These are phyloP conservation scores for Quercus variabilis DNA, from an alignment of 306 rosid genomes.

Conservation along the genomic window DNA sequence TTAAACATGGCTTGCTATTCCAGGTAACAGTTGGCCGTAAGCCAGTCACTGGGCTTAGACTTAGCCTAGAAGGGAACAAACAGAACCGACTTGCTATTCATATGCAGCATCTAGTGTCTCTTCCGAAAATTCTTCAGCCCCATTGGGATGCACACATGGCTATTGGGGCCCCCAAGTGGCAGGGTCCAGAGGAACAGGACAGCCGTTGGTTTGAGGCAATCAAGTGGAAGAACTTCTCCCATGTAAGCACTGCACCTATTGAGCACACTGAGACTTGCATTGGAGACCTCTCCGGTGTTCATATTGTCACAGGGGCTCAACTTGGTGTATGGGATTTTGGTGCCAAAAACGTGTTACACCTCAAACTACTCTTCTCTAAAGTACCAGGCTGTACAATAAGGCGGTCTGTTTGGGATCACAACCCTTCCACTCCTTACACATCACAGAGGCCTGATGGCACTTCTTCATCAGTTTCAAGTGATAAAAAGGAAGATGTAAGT, in stretches of 20 bases:
- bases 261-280: slow-evolving; percentile 81
- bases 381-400: slow-evolving; percentile 97
- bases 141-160: slow-evolving; percentile 94
- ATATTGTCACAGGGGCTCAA: slow-evolving; percentile 95
- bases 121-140: slow-evolving; percentile 89
- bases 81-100: slow-evolving; percentile 86
- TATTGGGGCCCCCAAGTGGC: slow-evolving; percentile 98
- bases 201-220: slow-evolving; percentile 99
- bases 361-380: slow-evolving; percentile 89
- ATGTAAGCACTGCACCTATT: slow-evolving; percentile 97
- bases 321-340: slow-evolving; percentile 99
- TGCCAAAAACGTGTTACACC: slow-evolving; percentile 85
- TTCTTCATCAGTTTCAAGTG: slow-evolving; percentile 59
- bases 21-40: slow-evolving; percentile 99
- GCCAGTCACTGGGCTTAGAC: slow-evolving; percentile 93
- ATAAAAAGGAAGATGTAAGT: slow-evolving; percentile 55
- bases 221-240: slow-evolving; percentile 99
- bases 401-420: slow-evolving; percentile 97
- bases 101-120: slow-evolving; percentile 91
- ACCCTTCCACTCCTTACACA: slow-evolving; percentile 48
- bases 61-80: slow-evolving; percentile 82
- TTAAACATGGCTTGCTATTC: slow-evolving; percentile 18
- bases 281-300: slow-evolving; percentile 96
- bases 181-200: slow-evolving; percentile 99
- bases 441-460: slow-evolving; percentile 58